Base-by-base conservation (phyloP, 176 grass and related monocot species). In the Avena insularis region DNA sequence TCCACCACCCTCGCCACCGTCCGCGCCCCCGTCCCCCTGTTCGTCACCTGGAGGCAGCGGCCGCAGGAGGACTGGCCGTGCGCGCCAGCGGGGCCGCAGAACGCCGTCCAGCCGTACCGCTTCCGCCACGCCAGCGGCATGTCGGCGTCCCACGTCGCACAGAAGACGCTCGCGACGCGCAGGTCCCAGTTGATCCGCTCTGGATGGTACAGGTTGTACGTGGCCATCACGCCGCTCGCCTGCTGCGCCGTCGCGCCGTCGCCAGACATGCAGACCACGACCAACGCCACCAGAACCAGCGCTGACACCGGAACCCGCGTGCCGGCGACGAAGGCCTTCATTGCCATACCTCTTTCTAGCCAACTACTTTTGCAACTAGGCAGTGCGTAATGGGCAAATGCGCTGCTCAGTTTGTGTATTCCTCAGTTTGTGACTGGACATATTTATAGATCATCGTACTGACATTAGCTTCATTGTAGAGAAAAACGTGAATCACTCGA, bases 61-160 rank as follows among this genome's bases (percentile, higher is more conserved):
- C 94, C 94, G 20, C 92, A 97, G 12, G 92, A 58, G 2, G 63
- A 69, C 48, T 87, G 10, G 19, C 92, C 94, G 2, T 79, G 89
- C 0, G 88, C 85, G 4, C 94, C 92, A 9, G 89, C 87, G 9
- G 92, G 90, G 27, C 92, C 92, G 38, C 92, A 94, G 82, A 97
- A 97, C 3, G 92, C 86, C 9, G 90, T 92, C 94, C 90, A 97
- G 2, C 86, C 92, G 9, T 97, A 92, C 54, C 77, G 84, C 57
- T 21, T 51, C 55, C 90, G 80, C 94, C 94, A 97, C 20, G 20
- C 83, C 15, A 94, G 84, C 58, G 90, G 88, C 90, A 54, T 89
- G 76, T 60, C 66, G 12, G 86, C 88, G 19, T 97, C 92, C 92
- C 94, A 97, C 12, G 94, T 97, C 4, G 90, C 68, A 31, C 94